These are phyloP conservation scores for Brassica napus DNA, from an alignment of 345 rosid genomes.

Conservation along the genomic window Da-Ae NC_063442.1:41483001-41483500, in stretches of 20 bases:
- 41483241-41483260: conserved; percentile 3
- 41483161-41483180: conserved; percentile 35
- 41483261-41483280: not conserved
- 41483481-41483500: too few species aligned
- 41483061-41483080: not conserved
- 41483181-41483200: conserved; percentile 27
- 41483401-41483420: too few species aligned
- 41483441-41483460: too few species aligned
- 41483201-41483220: conserved; percentile 38
- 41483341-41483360: too few species aligned
- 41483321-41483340: too few species aligned
- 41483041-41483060: not conserved
- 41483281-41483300: conserved; percentile 38
- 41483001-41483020: not conserved
- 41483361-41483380: too few species aligned
- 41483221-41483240: conserved; percentile 3
- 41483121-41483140: conserved; percentile 40
- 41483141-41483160: conserved; percentile 14
- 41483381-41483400: too few species aligned
- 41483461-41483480: too few species aligned
- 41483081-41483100: not conserved
- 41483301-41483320: conserved; percentile 1
- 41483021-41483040: not conserved
- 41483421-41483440: too few species aligned
- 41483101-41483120: conserved; percentile 28